phyloP scores from a whole-genome alignment of 1,284 basidiomycete genomes.

The Cutaneotrichosporon spelunceum region DNA sequence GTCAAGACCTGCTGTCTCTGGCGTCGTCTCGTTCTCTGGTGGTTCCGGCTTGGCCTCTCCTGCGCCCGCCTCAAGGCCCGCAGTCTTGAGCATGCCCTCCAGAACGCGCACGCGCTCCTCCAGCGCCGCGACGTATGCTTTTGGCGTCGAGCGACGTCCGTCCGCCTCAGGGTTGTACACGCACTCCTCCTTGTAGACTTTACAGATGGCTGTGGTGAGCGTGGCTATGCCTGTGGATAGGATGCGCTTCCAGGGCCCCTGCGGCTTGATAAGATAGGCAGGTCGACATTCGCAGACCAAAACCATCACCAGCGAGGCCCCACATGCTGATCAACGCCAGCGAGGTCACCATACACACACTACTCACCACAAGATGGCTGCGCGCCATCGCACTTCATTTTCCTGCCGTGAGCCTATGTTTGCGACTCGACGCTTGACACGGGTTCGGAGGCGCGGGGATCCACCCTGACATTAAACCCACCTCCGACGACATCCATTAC shows the following conservation, averaged over 20 bases:
- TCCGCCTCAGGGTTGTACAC: constrained; percentile 26
- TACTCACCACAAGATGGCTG: constrained; percentile 25
- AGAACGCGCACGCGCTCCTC: constrained; percentile 23
- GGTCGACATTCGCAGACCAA: background rate
- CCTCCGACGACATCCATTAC: constrained; percentile 24
- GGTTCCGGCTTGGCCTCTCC: constrained; percentile 10
- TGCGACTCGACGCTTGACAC: background rate
- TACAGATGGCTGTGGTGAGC: constrained; percentile 22
- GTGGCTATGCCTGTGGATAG: background rate
- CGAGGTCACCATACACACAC: background rate
- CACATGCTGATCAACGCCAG: background rate
- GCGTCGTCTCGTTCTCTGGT: constrained; percentile 2
- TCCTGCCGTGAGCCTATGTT: constrained; percentile 16
- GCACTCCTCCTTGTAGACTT: constrained; percentile 27
- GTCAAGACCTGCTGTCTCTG: constrained; percentile 10
- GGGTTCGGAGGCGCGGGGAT: background rate
- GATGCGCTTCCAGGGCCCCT: background rate
- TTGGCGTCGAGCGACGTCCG: constrained; percentile 24
- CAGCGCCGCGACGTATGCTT: constrained; percentile 24
- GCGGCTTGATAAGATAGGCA: background rate
- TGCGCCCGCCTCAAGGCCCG: constrained; percentile 12
- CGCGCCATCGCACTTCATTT: constrained; percentile 26
- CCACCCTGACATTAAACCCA: constrained; percentile 7
- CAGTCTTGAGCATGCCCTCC: constrained; percentile 18
- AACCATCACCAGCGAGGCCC: too few species aligned